Conservation (phyloP, 257 asterid genomes). For the Solanum sitiens region DNA sequence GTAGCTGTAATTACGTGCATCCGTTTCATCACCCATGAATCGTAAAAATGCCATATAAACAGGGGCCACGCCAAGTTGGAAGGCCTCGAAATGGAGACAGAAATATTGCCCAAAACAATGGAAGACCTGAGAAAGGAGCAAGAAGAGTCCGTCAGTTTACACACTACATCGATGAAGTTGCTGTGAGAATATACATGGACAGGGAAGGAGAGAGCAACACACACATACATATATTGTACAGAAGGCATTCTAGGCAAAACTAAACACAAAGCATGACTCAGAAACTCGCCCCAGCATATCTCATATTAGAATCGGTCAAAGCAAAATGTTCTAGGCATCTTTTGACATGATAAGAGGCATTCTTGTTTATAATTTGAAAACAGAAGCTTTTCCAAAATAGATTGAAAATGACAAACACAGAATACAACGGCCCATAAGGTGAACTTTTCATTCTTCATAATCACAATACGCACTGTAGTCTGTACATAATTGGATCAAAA, state of each 20-base stretch:
- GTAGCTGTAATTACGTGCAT: constrained; percentile 67
- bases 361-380: background rate
- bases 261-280: background rate
- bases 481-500: background rate
- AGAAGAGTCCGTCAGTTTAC: background rate
- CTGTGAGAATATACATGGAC: background rate
- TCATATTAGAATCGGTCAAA: background rate
- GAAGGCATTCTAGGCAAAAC: background rate
- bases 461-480: too few species aligned
- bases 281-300: background rate
- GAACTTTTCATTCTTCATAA: background rate
- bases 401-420: background rate
- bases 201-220: too few species aligned
- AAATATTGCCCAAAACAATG: constrained; percentile 70
- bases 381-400: background rate
- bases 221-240: background rate
- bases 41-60: constrained; percentile 82
- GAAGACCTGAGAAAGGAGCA: constrained; percentile 38
- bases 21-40: constrained; percentile 71
- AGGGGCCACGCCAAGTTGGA: constrained; percentile 69
- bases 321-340: background rate
- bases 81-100: constrained; percentile 80
- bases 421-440: background rate
- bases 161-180: background rate
- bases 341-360: background rate